These are phyloP conservation scores for Phlebiopsis gigantea DNA, from an alignment of 768 basidiomycete species.

Conservation along the genomic window DNA sequence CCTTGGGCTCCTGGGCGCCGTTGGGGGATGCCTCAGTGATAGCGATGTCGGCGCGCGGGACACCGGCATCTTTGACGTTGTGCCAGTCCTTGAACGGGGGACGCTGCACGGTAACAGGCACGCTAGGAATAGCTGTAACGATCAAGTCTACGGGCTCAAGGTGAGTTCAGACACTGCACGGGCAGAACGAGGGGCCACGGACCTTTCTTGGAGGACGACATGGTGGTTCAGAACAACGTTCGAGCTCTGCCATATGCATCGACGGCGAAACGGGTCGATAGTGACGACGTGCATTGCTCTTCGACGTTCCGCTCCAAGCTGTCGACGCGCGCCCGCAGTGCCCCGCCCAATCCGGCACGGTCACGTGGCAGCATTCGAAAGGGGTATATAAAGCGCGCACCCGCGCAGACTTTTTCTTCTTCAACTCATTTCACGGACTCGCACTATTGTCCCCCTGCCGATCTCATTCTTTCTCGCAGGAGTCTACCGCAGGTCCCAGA, in stretches of 20 bases:
- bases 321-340: neutral
- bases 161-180: neutral
- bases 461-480: constrained; percentile 28
- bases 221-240: neutral
- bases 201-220: neutral
- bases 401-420: constrained; percentile 6
- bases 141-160: neutral
- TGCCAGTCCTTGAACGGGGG: constrained; percentile 2
- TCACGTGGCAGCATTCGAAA: neutral
- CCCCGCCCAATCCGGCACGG: neutral
- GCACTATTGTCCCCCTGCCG: constrained; percentile 38
- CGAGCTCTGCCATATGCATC: neutral
- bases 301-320: neutral
- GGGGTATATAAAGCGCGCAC: neutral
- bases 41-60: constrained; percentile 19
- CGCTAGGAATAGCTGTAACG: constrained; percentile 2
- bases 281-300: neutral
- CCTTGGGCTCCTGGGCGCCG: constrained; percentile 12
- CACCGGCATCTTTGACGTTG: constrained; percentile 7
- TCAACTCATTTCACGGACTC: constrained; percentile 31
- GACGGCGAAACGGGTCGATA: no score
- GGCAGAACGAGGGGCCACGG: neutral
- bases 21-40: constrained; percentile 12
- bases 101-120: constrained; percentile 1
- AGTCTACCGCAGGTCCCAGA: constrained; percentile 36